These are phyloP conservation scores for Phytophthora quininea DNA, from an alignment of 352 stramenopile species.

Conservation along the genomic window DNA sequence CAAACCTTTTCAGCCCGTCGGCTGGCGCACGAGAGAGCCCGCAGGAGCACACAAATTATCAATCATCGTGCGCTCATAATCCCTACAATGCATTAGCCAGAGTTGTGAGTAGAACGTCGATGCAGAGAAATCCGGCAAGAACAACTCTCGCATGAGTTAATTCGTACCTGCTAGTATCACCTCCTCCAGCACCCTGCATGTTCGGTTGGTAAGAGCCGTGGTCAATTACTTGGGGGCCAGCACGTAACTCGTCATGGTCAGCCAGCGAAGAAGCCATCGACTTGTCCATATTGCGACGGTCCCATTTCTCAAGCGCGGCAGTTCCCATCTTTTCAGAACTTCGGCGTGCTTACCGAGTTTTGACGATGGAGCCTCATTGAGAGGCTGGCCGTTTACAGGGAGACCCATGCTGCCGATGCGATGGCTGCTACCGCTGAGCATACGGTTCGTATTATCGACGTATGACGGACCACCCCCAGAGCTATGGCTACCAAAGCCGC, in stretches of 20 bases:
- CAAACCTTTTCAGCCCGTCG: constrained; percentile 83
- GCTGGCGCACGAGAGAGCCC: constrained; percentile 75
- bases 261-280: constrained; percentile 89
- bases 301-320: constrained; percentile 82
- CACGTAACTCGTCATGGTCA: constrained; percentile 84
- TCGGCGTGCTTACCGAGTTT: constrained; percentile 80
- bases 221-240: constrained; percentile 67
- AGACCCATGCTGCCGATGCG: constrained; percentile 51
- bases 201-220: constrained; percentile 81
- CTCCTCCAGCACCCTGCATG: constrained; percentile 60
- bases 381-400: constrained; percentile 53
- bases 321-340: constrained; percentile 84
- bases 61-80: too few relatives aligned
- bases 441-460: constrained; percentile 65
- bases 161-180: constrained; percentile 66
- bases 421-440: constrained; percentile 47
- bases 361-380: constrained; percentile 50
- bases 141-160: too few relatives aligned
- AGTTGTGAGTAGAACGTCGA: too few relatives aligned
- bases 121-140: too few relatives aligned
- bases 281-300: constrained; percentile 91
- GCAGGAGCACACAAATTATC: too few relatives aligned
- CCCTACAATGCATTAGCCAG: too few relatives aligned
- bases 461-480: constrained; percentile 38
- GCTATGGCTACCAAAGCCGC: constrained; percentile 28